Evolutionary conservation across 441 rosid genomes (phyloP), one percentile per base, ranked within the genome.

Genomic region (Sinapis alba): DNA sequence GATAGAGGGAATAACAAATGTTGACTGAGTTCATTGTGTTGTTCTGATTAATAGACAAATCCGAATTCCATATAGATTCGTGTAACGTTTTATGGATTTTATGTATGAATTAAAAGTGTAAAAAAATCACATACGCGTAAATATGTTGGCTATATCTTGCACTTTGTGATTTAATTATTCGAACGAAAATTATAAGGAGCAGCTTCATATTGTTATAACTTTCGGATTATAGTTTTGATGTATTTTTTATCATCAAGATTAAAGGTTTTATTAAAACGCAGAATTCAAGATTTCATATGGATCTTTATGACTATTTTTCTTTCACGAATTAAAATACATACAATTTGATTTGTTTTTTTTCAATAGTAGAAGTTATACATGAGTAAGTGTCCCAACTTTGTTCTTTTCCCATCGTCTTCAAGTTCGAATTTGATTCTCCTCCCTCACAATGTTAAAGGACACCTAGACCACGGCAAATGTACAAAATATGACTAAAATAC

Each of bases 1-100:
- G 13, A 27, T 38, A 58, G 15, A 65, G 16, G 13, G 3, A 30
- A 65, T 41, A 43, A n/a, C 57, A 73, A 38, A 56, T 18, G 20
- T 15, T 72, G 69, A 72, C 63, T 5, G 36, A 65, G 60, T 74
- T 28, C 71, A 58, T 28, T 64, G 32, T 56, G 18, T 58, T 16
- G 16, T 18, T 28, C 15, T 13, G 47, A 24, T 38, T 18, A 11
- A 26, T 64, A 20, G 28, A 64, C 63, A 64, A 64, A 32, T 38
- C 19, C 8, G 10, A 62, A 32, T 50, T 50, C 53, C 20, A 0
- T 11, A 43, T 27, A 27, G 12, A 45, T 70, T 60, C 9, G 59
- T 16, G 16, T 47, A 61, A 20, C 18, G 23, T 21, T 45, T 62
- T 45, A 16, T 11, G 23, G 3, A 61, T 28, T 69, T 69, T 7